phyloP scores from a whole-genome alignment of 129 eudicot species.

The Artemisia tridentata region DNA sequence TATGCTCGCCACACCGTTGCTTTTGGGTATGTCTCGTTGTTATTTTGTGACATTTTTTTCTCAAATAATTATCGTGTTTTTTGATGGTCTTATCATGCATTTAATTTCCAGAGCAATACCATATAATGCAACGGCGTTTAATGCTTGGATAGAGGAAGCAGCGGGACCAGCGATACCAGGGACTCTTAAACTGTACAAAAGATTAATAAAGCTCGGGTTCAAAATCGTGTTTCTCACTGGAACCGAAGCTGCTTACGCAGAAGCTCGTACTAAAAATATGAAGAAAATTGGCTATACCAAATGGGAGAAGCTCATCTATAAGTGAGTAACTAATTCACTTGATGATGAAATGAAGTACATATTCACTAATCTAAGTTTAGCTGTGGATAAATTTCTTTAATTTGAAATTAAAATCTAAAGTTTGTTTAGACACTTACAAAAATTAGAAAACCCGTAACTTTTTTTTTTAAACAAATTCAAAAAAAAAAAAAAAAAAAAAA shows the following conservation, averaged over 20 bases:
- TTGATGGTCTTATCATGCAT: background rate
- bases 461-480: too few relatives aligned
- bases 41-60: background rate
- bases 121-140: conserved; percentile 29
- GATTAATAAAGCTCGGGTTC: conserved; percentile 24
- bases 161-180: conserved; percentile 39
- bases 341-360: too few relatives aligned
- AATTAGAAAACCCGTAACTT: too few relatives aligned
- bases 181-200: conserved; percentile 38
- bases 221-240: conserved; percentile 46
- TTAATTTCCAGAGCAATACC: conserved; percentile 26
- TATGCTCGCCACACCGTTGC: too few relatives aligned
- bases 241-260: background rate
- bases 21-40: conserved; percentile 32
- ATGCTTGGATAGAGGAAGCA: conserved; percentile 28
- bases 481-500: too few relatives aligned
- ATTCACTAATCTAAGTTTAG: background rate
- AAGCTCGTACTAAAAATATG: conserved; percentile 27
- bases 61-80: too few relatives aligned
- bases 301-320: conserved; percentile 46
- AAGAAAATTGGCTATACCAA: conserved; percentile 34
- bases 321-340: conserved; percentile 35
- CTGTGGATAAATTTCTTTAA: too few relatives aligned
- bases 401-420: too few relatives aligned
- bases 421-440: too few relatives aligned